Conservation (phyloP, 164 flowering plant species). For the Nymphaea colorata region DNA sequence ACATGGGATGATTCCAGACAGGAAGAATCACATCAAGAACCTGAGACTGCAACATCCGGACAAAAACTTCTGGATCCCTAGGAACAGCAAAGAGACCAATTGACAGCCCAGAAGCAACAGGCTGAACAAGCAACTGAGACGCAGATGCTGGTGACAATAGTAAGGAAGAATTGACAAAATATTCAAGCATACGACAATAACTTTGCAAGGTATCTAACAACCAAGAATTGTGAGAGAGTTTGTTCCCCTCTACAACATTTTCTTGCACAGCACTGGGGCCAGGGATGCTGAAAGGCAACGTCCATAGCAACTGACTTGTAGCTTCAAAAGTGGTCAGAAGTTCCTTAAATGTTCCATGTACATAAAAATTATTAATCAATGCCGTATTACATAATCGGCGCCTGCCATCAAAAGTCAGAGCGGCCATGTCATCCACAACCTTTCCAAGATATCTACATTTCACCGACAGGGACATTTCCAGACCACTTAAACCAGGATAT, state of each 20-base stretch:
- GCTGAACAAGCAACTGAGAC: constrained; percentile 87
- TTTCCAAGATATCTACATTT: constrained; percentile 90
- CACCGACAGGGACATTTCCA: constrained; percentile 50
- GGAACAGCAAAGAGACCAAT: constrained; percentile 86
- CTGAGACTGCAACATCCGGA: constrained; percentile 74
- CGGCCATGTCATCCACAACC: constrained; percentile 76
- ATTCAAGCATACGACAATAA: constrained; percentile 66
- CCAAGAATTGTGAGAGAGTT: constrained; percentile 52
- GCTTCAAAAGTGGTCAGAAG: constrained; percentile 90
- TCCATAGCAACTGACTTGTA: constrained; percentile 89
- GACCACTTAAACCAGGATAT: constrained; percentile 31
- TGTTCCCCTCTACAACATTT: constrained; percentile 40
- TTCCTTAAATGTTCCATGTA: constrained; percentile 82
- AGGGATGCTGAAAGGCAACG: constrained; percentile 43
- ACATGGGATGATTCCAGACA: constrained; percentile 82
- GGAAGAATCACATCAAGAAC: constrained; percentile 85
- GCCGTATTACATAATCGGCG: constrained; percentile 60
- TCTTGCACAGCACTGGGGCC: constrained; percentile 32
- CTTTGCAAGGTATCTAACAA: constrained; percentile 72
- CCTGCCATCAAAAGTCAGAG: constrained; percentile 61
- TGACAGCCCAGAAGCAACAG: constrained; percentile 70
- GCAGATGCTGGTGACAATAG: constrained; percentile 60
- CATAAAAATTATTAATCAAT: constrained; percentile 79
- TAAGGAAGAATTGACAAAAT: constrained; percentile 68
- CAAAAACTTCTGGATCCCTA: constrained; percentile 77